Base-by-base conservation (phyloP, 2,329 filamentous ascomycete species). In the Cytospora chrysosperma region DNA sequence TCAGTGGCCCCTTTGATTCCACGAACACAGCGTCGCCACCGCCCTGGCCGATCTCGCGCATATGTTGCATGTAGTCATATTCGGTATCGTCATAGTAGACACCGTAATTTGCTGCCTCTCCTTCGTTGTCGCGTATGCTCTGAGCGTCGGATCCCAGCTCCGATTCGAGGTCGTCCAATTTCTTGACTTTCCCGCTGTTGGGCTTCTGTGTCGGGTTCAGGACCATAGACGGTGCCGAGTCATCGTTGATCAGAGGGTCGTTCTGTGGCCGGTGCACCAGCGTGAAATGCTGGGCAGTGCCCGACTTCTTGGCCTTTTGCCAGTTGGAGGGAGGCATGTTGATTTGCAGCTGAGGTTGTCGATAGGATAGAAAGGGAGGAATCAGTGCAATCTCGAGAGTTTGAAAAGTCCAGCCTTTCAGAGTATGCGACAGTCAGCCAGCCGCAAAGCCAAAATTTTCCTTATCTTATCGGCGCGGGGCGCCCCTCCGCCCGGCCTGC, bases 61-160 rank as follows among this genome's bases (percentile, higher is more conserved):
- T 81, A 77, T 99, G 95, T 77, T 99, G 95, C 95, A 99, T 99
- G 79, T 99, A 99, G 77, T 99, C 95, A 78, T 99, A 99, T 72
- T 92, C 86, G 68, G 91, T 90, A 77, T 99, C 95, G 77, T 99
- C 96, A 76, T 85, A 99, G 81, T 91, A 99, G 68, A 99, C 86
- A 68, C 95, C 95, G 77, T 97, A 87, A 75, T 91, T 91, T 69
- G 96, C 95, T 10, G 96, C 95, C 78, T 99, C 93, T 70, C 96
- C 96, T 77, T 99, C 95, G 75, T 99, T 98, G 62, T 86, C 85
- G 69, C 93, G 88, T 68, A 97, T 87, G 65, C 78, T 78, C 50
- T 82, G 80, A 26, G 83, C 81, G 34, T 89, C 86, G 37, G 84
- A 80, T 1, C 90, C 90, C 56, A 97, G 88, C 73, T 96, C 90